phyloP scores from a whole-genome alignment of 1,284 basidiomycete genomes.

The Ganoderma leucocontextum region DNA sequence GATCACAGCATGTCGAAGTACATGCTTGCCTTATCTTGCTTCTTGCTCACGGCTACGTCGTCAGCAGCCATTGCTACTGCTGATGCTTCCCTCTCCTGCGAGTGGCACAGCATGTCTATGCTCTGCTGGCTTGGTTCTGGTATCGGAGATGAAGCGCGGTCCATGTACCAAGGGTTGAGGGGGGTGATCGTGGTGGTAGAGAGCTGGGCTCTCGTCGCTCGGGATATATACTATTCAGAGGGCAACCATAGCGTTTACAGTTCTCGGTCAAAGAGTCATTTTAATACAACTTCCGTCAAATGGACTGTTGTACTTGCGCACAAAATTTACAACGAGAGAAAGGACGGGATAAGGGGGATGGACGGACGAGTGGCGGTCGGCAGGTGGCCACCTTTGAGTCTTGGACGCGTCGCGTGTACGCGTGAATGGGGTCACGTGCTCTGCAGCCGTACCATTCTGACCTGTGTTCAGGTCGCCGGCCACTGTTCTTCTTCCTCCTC shows the following conservation, averaged over 20 bases:
- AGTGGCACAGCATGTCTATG: neutral
- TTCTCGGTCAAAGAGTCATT: neutral
- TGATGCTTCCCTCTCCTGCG: neutral
- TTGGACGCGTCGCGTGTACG: constrained; percentile 14
- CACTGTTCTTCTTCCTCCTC: constrained; percentile 17
- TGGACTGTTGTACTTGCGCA: neutral
- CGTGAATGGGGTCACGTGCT: constrained; percentile 25
- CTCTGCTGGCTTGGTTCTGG: constrained; percentile 1
- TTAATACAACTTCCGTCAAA: neutral
- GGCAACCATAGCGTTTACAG: neutral
- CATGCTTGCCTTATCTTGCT: neutral
- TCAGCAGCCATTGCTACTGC: neutral
- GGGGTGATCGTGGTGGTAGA: neutral
- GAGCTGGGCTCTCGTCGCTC: neutral
- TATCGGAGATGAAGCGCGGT: neutral
- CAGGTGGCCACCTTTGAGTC: neutral
- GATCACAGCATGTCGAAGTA: too few relatives aligned
- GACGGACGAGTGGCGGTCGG: neutral
- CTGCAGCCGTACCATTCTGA: constrained; percentile 10
- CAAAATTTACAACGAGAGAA: neutral
- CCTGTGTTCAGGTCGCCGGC: constrained; percentile 17
- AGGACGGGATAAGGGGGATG: neutral
- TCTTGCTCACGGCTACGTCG: neutral
- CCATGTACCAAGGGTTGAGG: neutral
- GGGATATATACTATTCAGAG: neutral